Percentiles rank a stretch among this genome's conserved stretches.
Conservation (phyloP, 2,329 filamentous ascomycete genomes). For the Cytospora piceicola region DNA sequence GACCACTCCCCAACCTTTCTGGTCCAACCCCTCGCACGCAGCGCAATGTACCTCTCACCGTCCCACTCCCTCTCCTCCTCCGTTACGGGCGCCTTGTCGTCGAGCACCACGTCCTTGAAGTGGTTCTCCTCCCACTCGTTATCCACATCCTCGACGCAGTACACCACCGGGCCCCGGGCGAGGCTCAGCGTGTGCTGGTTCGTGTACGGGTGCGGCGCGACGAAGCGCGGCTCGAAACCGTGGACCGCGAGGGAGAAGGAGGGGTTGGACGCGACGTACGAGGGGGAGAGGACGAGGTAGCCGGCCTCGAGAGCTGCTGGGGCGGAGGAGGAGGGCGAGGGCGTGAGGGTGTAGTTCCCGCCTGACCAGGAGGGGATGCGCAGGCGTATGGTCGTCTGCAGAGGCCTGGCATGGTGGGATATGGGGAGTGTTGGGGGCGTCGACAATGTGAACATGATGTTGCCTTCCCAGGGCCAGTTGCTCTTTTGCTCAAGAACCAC, state of each 20-base stretch:
- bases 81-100: conserved; percentile 29
- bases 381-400: conserved; percentile 49
- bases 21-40: conserved; percentile 34
- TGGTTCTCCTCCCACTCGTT: conserved; percentile 60
- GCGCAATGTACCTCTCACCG: conserved; percentile 37
- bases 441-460: conserved; percentile 50
- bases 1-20: conserved; percentile 8
- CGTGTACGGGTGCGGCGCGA: conserved; percentile 59
- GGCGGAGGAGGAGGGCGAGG: conserved; percentile 35
- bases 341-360: conserved; percentile 40
- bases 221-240: conserved; percentile 51
- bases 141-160: conserved; percentile 64
- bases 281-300: conserved; percentile 51
- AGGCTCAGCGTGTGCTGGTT: conserved; percentile 58
- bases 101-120: conserved; percentile 51
- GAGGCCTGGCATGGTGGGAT: not conserved
- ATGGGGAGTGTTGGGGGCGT: conserved; percentile 36
- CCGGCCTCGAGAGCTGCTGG: conserved; percentile 45
- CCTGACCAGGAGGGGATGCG: conserved; percentile 59
- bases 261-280: conserved; percentile 45
- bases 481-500: conserved; percentile 53
- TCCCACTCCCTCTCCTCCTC: conserved; percentile 35
- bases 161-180: conserved; percentile 61
- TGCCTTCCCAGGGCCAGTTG: conserved; percentile 62
- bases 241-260: conserved; percentile 50